Evolutionary conservation across 2,329 filamentous ascomycete species (phyloP).

Genomic region (Ceratocystis huliohia): DNA sequence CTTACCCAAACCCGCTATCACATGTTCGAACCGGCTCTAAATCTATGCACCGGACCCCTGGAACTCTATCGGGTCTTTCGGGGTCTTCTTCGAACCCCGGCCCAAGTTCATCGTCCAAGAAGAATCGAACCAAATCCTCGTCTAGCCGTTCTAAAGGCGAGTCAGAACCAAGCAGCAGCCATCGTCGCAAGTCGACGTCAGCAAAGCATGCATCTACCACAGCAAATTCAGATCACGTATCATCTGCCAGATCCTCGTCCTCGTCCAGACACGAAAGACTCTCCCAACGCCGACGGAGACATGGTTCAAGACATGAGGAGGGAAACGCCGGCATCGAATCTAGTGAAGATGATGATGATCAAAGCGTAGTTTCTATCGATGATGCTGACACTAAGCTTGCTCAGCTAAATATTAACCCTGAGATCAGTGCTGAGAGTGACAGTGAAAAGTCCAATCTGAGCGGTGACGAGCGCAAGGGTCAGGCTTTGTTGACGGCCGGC

Average conservation of each 20-base stretch:
- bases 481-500: conserved; percentile 7
- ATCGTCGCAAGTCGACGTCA: conserved; percentile 13
- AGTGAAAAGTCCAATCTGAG: background rate
- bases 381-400: background rate
- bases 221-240: background rate
- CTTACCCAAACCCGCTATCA: background rate
- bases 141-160: conserved; percentile 13
- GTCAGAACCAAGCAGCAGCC: background rate
- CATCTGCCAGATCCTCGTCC: background rate
- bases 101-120: background rate
- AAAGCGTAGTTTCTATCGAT: background rate
- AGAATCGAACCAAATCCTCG: conserved; percentile 9
- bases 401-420: background rate
- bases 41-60: conserved; percentile 9
- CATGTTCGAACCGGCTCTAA: conserved; percentile 1
- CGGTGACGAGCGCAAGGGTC: background rate
- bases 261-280: background rate
- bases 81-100: background rate
- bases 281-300: conserved; percentile 1
- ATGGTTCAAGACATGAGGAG: background rate
- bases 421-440: background rate
- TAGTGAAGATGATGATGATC: background rate
- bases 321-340: background rate
- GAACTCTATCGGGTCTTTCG: background rate
- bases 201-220: conserved; percentile 2